Conservation (phyloP, 225 moss, liverwort and hornwort genomes). For the Physcomitrium patens region DNA sequence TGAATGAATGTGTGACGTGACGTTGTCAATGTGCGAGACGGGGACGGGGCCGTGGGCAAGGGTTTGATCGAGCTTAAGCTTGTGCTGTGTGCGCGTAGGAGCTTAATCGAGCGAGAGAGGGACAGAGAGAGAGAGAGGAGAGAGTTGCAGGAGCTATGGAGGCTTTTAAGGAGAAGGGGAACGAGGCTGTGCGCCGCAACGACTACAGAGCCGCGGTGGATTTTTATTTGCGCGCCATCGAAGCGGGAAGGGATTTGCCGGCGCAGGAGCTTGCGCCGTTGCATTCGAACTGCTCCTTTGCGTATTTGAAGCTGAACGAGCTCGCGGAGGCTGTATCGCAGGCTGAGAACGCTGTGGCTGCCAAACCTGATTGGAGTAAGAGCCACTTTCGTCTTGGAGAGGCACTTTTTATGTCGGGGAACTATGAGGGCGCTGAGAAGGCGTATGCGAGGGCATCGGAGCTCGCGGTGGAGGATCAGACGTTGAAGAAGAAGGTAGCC, state of each 20-base stretch:
- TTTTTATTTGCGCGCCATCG: constrained; percentile 70
- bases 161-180: constrained; percentile 85
- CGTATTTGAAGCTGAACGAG: constrained; percentile 70
- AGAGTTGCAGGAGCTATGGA: constrained; percentile 53
- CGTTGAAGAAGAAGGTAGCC: constrained; percentile 65
- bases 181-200: constrained; percentile 79
- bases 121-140: not conserved
- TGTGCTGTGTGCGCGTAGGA: too few relatives aligned
- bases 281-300: constrained; percentile 86
- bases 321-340: constrained; percentile 51
- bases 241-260: constrained; percentile 48
- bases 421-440: constrained; percentile 69
- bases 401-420: constrained; percentile 65
- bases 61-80: too few relatives aligned
- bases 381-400: constrained; percentile 84
- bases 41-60: too few relatives aligned
- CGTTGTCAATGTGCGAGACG: too few relatives aligned
- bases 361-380: constrained; percentile 60
- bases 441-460: constrained; percentile 75
- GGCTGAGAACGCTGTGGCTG: constrained; percentile 36
- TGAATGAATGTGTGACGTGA: too few relatives aligned
- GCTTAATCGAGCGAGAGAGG: too few relatives aligned
- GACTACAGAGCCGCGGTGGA: constrained; percentile 67
- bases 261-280: constrained; percentile 46
- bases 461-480: constrained; percentile 65